Base-by-base conservation (phyloP, 352 stramenopile genomes). In the Globisporangium nagaii region DNA sequence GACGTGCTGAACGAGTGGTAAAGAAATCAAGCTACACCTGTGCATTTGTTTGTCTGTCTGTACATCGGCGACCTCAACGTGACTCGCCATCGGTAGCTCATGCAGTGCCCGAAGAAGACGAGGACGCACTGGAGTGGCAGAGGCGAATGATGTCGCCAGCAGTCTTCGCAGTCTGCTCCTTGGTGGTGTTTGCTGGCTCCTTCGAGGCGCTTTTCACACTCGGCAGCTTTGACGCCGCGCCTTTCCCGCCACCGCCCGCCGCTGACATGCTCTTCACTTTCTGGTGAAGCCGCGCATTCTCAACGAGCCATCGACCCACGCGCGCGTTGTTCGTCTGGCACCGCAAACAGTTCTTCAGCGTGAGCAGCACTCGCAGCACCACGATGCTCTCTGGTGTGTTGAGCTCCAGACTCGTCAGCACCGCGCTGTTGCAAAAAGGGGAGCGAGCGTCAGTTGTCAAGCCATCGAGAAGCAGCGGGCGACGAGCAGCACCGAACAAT, bases 1-100 rank as follows among this genome's bases (percentile, higher is more conserved):
- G 71, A 86, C 42, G 67, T 84, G 60, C 42, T 82, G 34, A 85
- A 85, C 34, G 70, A 83, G 45, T 86, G 70, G 69, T 84, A 59
- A 68, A 41, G 31, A 40, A 12, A 60, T 22, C n/a, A 53, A 41
- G 30, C 32, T 32, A 54, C 8, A 45, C 19, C 43, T 35, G 43
- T n/a, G 15, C 22, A 35, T 48, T 13, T 41, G 35, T 41, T 41
- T 41, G 35, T n/a, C 11, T 41, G 15, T 40, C 15, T 42, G 36
- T 42, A 24, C 36, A 42, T 24, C 24, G 20, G n/a, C 36, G n/a
- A 42, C n/a, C 36, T 24, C 13, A 10, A 10, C 5, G n/a, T 37
- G 22, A 24, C 17, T 19, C n/a, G 22, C 34, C n/a, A n/a, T n/a
- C n/a, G n/a, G n/a, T n/a, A 35, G 2, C 37, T 36, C 19, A 39